These are phyloP conservation scores for Heliamphora exappendiculata DNA, from an alignment of 148 eudicot species.

Conservation along the genomic window DNA sequence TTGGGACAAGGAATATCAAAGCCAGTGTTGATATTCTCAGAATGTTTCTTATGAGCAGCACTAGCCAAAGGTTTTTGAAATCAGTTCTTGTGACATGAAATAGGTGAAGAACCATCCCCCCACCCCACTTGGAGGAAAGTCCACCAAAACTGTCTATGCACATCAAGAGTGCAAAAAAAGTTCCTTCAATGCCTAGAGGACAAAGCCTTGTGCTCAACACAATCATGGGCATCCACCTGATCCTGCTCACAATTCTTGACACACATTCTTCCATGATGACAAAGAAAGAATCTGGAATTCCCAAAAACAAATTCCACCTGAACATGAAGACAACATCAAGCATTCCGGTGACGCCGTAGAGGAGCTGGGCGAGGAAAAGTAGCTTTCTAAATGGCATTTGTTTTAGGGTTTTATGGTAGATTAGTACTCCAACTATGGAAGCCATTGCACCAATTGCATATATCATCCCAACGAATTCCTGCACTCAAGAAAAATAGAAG, in stretches of 20 bases:
- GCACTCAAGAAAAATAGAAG: background rate
- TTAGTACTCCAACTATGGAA: constrained; percentile 46
- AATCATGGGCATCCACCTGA: constrained; percentile 65
- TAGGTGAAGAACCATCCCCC: constrained; percentile 45
- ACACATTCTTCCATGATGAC: constrained; percentile 45
- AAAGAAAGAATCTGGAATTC: constrained; percentile 55
- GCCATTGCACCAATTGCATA: constrained; percentile 56
- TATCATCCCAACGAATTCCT: constrained; percentile 59
- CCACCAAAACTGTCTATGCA: constrained; percentile 61
- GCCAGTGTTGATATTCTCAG: constrained; percentile 39
- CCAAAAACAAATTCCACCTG: constrained; percentile 43
- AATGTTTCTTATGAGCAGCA: constrained; percentile 38
- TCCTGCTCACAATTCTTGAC: constrained; percentile 24
- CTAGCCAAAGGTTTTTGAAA: constrained; percentile 54
- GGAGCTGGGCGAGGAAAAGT: constrained; percentile 48
- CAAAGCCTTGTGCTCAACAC: constrained; percentile 52
- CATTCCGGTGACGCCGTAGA: constrained; percentile 44
- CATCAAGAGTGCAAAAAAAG: constrained; percentile 58
- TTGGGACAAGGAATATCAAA: constrained; percentile 49
- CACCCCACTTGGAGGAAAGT: constrained; percentile 42
- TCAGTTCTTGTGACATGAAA: constrained; percentile 54
- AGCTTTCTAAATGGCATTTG: constrained; percentile 38
- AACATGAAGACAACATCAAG: constrained; percentile 54
- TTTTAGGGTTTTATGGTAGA: constrained; percentile 50
- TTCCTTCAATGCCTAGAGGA: constrained; percentile 62